phyloP scores from a whole-genome alignment of 257 asterid genomes.

The Coffea canephora region DNA sequence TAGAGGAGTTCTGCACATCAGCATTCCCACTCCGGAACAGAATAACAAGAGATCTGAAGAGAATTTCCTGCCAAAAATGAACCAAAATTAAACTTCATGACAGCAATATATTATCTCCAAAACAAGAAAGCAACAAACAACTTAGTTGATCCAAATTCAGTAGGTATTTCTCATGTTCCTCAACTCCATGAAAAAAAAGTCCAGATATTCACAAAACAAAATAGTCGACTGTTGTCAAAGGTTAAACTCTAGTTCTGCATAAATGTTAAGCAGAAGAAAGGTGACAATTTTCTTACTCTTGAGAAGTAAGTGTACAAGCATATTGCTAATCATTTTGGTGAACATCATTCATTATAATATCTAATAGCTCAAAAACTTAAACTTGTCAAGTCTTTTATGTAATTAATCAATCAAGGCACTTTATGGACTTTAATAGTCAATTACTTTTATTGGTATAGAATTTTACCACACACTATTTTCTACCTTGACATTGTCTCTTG shows the following conservation, averaged over 20 bases:
- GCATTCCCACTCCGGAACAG: constrained; percentile 58
- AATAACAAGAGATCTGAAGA: constrained; percentile 59
- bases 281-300: not conserved
- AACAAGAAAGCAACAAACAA: not conserved
- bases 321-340: not conserved
- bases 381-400: not conserved
- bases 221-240: not conserved
- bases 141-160: not conserved
- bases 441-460: not conserved
- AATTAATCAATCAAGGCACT: not conserved
- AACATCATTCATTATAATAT: not conserved
- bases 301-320: not conserved
- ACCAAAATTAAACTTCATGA: not conserved
- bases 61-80: constrained; percentile 51
- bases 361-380: not conserved
- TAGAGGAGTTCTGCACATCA: constrained; percentile 61
- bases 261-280: not conserved
- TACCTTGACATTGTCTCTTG: not conserved
- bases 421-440: not conserved
- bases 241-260: not conserved
- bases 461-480: not conserved
- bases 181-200: not conserved
- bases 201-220: not conserved
- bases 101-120: not conserved
- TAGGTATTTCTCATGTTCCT: not conserved